These are phyloP conservation scores for Tylopilus intermedius DNA, from an alignment of 768 basidiomycete genomes.

Conservation along the genomic window DNA sequence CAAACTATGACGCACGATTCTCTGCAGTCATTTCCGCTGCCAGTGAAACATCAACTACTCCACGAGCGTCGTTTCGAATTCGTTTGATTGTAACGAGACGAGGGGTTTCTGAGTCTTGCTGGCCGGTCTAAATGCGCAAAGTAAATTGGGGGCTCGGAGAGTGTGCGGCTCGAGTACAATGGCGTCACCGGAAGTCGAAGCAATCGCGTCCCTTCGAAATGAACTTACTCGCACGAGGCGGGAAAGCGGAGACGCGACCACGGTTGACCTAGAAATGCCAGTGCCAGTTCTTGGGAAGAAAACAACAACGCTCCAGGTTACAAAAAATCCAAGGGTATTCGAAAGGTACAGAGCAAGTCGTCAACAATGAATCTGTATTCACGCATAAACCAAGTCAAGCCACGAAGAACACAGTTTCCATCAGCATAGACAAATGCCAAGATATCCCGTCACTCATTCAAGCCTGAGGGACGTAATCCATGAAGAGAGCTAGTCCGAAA, in stretches of 20 bases:
- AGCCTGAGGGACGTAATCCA: too few species aligned
- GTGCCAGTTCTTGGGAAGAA: too few species aligned
- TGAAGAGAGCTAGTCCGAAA: not conserved
- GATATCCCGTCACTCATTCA: too few species aligned
- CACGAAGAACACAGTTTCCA: too few species aligned
- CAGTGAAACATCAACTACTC: not conserved
- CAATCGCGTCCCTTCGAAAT: not conserved
- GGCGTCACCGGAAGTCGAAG: not conserved
- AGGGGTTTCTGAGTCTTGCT: not conserved
- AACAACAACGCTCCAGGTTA: too few species aligned
- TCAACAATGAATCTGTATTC: too few species aligned
- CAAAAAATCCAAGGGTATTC: too few species aligned
- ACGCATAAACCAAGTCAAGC: too few species aligned
- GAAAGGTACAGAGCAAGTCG: too few species aligned
- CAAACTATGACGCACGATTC: not conserved
- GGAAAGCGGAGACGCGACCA: not conserved
- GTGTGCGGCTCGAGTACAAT: not conserved
- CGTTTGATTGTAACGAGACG: not conserved
- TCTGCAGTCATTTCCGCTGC: not conserved
- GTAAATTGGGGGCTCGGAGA: not conserved
- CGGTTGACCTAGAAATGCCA: too few species aligned
- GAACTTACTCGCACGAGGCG: not conserved
- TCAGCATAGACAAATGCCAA: too few species aligned
- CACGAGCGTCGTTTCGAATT: not conserved
- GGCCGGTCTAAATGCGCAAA: not conserved